These are phyloP conservation scores for Candida verbasci DNA, from an alignment of 805 yeast genomes.

Conservation along the genomic window DNA sequence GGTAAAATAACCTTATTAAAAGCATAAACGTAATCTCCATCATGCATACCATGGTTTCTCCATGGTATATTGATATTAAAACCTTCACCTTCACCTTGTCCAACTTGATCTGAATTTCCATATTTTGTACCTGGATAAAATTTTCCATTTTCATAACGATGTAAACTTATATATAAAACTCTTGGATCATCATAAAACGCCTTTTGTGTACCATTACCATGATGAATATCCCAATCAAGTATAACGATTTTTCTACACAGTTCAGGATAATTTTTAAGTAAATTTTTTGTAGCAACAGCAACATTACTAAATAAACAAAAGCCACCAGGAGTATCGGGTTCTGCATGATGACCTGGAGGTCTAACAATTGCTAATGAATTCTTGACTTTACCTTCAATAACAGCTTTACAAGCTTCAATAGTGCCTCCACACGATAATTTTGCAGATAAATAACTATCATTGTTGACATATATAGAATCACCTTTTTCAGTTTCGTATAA, in stretches of 20 bases:
- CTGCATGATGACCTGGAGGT: constrained; percentile 99
- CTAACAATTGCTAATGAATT: constrained; percentile 92
- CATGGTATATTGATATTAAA: constrained; percentile 89
- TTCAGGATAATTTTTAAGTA: constrained; percentile 80
- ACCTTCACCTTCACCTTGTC: constrained; percentile 85
- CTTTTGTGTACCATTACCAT: constrained; percentile 97
- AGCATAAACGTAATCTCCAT: constrained; percentile 92
- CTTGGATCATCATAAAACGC: constrained; percentile 86
- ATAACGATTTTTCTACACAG: constrained; percentile 78
- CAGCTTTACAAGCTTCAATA: constrained; percentile 93
- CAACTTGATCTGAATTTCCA: constrained; percentile 77
- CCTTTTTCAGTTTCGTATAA: constrained; percentile 84
- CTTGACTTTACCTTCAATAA: constrained; percentile 86
- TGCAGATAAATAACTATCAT: constrained; percentile 83
- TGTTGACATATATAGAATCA: constrained; percentile 92
- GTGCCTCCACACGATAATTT: constrained; percentile 94
- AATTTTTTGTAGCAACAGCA: constrained; percentile 91
- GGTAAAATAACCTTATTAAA: constrained; percentile 85
- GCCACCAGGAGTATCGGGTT: constrained; percentile 96
- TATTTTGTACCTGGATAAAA: constrained; percentile 93
- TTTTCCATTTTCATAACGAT: constrained; percentile 85
- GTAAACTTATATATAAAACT: constrained; percentile 86
- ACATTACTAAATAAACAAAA: constrained; percentile 95
- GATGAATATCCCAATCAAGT: constrained; percentile 98
- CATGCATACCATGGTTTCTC: constrained; percentile 88